phyloP scores from a whole-genome alignment of 2,329 filamentous ascomycete genomes.

The Dothistroma pini region DNA sequence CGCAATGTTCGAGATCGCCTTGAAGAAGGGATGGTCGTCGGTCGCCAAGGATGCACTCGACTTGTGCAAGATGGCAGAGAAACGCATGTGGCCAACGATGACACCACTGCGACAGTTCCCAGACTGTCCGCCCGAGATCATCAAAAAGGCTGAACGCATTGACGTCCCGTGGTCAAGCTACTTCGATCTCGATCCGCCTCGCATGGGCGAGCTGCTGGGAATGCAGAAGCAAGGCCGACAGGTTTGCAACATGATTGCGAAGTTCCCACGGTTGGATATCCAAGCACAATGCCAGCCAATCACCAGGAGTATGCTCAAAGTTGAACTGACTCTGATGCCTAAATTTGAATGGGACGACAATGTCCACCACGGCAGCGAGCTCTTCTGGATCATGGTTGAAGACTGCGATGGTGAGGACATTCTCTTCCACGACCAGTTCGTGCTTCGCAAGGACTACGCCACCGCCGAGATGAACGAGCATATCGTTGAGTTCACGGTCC shows the following conservation, averaged over 20 bases:
- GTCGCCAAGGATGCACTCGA: constrained; percentile 91
- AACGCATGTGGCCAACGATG: constrained; percentile 99
- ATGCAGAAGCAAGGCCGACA: constrained; percentile 82
- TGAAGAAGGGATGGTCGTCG: constrained; percentile 93
- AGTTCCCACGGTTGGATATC: constrained; percentile 89
- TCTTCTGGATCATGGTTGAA: constrained; percentile 96
- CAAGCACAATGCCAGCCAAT: constrained; percentile 93
- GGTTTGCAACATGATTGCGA: constrained; percentile 81
- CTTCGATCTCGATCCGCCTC: constrained; percentile 92
- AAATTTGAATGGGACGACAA: constrained; percentile 95
- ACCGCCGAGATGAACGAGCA: constrained; percentile 85
- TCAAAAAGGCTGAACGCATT: constrained; percentile 90
- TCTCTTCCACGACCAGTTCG: constrained; percentile 88
- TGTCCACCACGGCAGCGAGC: constrained; percentile 82
- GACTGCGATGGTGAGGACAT: constrained; percentile 97
- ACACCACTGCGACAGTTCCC: constrained; percentile 89
- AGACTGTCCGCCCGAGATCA: constrained; percentile 73
- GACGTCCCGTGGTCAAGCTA: constrained; percentile 92
- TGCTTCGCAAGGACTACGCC: constrained; percentile 86
- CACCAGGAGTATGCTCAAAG: constrained; percentile 85
- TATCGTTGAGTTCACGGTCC: constrained; percentile 90
- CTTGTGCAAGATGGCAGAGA: constrained; percentile 98
- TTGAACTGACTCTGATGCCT: constrained; percentile 87
- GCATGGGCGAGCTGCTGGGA: constrained; percentile 91
- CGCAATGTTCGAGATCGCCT: constrained; percentile 93